A percentile compares a stretch with the other conserved stretches of the same genome.
Evolutionary conservation across 164 flowering plant genomes (phyloP).

Genomic region (Chimonanthus salicifolius): DNA sequence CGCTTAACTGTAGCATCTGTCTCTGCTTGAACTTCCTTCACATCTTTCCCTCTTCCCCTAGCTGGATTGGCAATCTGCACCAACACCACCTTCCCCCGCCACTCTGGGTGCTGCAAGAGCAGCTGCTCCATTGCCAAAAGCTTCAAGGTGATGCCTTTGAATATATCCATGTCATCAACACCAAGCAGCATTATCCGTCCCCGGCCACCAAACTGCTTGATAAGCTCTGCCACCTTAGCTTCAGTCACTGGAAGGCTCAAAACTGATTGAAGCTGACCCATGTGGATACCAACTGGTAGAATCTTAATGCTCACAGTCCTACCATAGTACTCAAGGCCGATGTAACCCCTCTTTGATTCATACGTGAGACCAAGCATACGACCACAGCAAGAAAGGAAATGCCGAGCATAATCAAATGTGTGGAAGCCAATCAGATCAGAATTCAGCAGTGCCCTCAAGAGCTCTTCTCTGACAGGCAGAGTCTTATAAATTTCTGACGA

Average conservation of each 20-base stretch:
- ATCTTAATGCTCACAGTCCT: slow-evolving; percentile 69
- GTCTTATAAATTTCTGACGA: slow-evolving; percentile 66
- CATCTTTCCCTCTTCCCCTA: slow-evolving; percentile 65
- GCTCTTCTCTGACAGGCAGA: slow-evolving; percentile 63
- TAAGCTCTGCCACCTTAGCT: slow-evolving; percentile 45
- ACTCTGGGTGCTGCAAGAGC: slow-evolving; percentile 58
- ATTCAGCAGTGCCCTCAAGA: slow-evolving; percentile 55
- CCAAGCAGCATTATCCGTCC: slow-evolving; percentile 53
- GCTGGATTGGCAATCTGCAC: slow-evolving; percentile 79
- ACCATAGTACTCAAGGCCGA: slow-evolving; percentile 69
- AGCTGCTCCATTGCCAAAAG: slow-evolving; percentile 72
- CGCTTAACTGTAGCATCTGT: slow-evolving; percentile 42
- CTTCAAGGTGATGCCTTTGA: slow-evolving; percentile 72
- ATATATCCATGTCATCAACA: slow-evolving; percentile 79
- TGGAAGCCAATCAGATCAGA: slow-evolving; percentile 73
- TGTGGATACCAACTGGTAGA: slow-evolving; percentile 71
- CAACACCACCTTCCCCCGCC: slow-evolving; percentile 62
- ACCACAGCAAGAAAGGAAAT: slow-evolving; percentile 67
- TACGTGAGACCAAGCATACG: slow-evolving; percentile 69
- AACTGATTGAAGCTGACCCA: slow-evolving; percentile 59
- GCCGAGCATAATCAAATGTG: slow-evolving; percentile 71
- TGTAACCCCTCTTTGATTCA: slow-evolving; percentile 71
- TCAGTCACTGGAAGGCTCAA: slow-evolving; percentile 58
- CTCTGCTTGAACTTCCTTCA: slow-evolving; percentile 63
- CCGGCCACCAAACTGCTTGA: slow-evolving; percentile 35